Base-by-base conservation (phyloP, 352 stramenopile species). In the Pythium sp. region DNA sequence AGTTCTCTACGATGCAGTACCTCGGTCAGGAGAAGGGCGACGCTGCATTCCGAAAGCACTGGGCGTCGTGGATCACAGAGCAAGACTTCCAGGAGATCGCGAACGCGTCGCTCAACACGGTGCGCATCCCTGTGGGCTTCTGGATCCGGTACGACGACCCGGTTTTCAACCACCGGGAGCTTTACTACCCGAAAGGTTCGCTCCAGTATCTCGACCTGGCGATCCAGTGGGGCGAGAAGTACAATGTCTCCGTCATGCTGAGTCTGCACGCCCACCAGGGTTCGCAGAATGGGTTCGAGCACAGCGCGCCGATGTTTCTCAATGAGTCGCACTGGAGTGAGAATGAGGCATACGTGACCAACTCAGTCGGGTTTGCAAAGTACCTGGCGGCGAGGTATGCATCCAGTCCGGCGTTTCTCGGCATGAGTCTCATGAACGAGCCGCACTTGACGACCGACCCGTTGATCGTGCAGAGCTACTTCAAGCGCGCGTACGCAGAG, bases 251-350 rank as follows among this genome's bases (percentile, higher is more conserved):
- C 1, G 82, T 90, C 12, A 73, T 88, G 60, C 62, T 89, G 15
- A 88, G 80, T 55, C 71, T 89, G 14, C 82, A 89, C 62, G 69
- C 78, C 1, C 78, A 87, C 53, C 67, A 78, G 22, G 78, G 80
- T 8, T 88, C 79, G 3, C 80, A 91, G 67, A 91, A 91, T 32
- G 79, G 80, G 12, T 75, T 72, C 65, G 81, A 87, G 58, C 78
- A 87, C 56, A 90, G 76, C 32, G 62, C 75, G 3, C 78, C 77
- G 49, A 20, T 64, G 2, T 64, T 65, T 0, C 57, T 71, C 20
- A 43, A 65, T 0, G 38, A 30, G 1, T 47, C 62, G 0, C 20
- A 57, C 9, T 91, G 82, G 82, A 72, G 67, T 30, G 43, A 69
- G 0, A 72, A 34, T 1, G 28, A 73, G 5, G 71, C 32, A 1